A percentile compares a stretch with the other conserved stretches of the same genome.
Conservation (phyloP, 768 basidiomycete genomes). For the Termitomyces sp. region DNA sequence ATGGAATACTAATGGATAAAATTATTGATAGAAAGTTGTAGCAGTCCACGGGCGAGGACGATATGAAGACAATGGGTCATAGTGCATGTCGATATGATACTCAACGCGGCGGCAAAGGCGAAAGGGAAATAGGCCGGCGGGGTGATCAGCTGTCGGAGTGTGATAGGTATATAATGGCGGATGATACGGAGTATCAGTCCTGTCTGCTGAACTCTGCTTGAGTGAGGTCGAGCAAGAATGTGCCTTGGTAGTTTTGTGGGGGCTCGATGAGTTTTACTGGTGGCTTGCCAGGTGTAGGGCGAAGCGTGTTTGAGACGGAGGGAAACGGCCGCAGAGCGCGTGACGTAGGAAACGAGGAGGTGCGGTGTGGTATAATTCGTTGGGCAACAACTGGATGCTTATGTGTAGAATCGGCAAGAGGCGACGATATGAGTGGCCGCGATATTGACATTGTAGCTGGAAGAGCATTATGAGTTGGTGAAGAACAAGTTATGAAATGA, state of each 20-base stretch:
- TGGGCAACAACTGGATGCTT: slow-evolving; percentile 21
- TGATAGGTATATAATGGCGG: slow-evolving; percentile 1
- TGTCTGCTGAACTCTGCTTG: slow-evolving; percentile 79
- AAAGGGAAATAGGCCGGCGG: neutral
- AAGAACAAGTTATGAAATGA: too few relatives aligned
- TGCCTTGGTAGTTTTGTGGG: slow-evolving; percentile 62
- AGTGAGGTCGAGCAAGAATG: slow-evolving; percentile 75
- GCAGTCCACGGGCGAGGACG: slow-evolving; percentile 1
- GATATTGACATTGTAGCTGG: slow-evolving; percentile 42
- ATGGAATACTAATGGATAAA: neutral
- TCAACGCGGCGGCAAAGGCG: neutral
- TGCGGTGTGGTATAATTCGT: slow-evolving; percentile 36
- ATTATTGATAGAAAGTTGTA: slow-evolving; percentile 4
- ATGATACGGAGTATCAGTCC: slow-evolving; percentile 20
- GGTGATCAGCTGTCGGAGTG: neutral
- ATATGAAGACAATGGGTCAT: slow-evolving; percentile 2
- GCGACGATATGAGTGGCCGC: slow-evolving; percentile 55
- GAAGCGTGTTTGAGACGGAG: slow-evolving; percentile 44
- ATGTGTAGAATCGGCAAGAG: slow-evolving; percentile 44
- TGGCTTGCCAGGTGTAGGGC: slow-evolving; percentile 28
- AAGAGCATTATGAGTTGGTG: too few relatives aligned
- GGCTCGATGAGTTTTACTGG: slow-evolving; percentile 76
- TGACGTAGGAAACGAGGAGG: slow-evolving; percentile 59
- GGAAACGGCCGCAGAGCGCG: slow-evolving; percentile 78
- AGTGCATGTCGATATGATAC: slow-evolving; percentile 8